Evolutionary conservation across 106 monocot genomes (phyloP).

Genomic region (Dendrobium catenatum): DNA sequence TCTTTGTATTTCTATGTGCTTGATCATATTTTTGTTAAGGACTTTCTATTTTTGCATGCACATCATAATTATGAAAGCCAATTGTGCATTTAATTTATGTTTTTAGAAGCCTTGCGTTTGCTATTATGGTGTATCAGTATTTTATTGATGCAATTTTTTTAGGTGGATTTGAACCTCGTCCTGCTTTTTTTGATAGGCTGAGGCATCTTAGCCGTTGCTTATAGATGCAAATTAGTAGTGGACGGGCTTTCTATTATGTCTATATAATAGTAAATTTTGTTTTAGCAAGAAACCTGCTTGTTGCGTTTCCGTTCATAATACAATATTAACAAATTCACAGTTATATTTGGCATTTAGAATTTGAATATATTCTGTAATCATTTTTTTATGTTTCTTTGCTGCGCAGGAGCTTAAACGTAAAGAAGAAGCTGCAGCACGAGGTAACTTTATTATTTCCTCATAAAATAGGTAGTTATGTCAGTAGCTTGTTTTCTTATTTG

Average conservation of each 20-base stretch:
- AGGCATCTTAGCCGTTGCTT: too few relatives aligned
- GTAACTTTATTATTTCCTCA: conserved; percentile 17
- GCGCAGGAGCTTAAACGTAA: conserved; percentile 45
- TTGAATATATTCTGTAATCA: background rate
- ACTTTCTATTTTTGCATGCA: background rate
- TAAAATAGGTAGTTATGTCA: background rate
- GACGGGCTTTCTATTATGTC: background rate
- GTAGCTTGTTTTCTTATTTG: background rate
- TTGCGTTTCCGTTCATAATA: background rate
- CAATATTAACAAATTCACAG: background rate
- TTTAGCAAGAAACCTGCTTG: background rate
- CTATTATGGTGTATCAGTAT: background rate
- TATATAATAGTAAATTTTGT: background rate
- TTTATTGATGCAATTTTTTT: conserved; percentile 1
- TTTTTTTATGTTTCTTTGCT: background rate
- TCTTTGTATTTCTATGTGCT: background rate
- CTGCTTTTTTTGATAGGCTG: too few relatives aligned
- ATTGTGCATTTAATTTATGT: background rate
- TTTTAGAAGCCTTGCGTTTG: background rate
- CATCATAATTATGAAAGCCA: background rate
- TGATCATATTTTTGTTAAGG: background rate
- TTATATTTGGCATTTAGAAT: background rate
- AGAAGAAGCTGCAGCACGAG: conserved; percentile 49
- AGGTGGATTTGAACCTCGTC: background rate
- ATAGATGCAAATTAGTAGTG: too few relatives aligned